Evolutionary conservation across 2,329 filamentous ascomycete genomes (phyloP).

Genomic region (Xylariales sp.): DNA sequence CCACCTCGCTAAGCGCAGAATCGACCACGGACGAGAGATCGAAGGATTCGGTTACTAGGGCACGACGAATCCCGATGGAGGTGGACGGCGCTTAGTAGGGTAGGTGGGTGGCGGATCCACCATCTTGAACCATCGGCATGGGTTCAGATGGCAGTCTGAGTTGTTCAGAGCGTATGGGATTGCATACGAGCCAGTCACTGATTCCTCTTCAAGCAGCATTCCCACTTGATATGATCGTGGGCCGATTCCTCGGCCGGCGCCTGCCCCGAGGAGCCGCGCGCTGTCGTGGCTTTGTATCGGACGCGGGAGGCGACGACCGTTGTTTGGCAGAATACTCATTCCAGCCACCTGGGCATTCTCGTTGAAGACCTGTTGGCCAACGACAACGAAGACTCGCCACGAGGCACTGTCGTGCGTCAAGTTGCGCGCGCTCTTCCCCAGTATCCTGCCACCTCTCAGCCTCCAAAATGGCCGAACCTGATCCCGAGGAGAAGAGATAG

Average conservation of each 20-base stretch:
- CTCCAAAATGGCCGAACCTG: neutral
- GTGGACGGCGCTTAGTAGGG: conserved; percentile 7
- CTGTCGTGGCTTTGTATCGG: conserved; percentile 14
- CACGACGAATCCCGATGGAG: conserved; percentile 1
- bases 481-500: neutral
- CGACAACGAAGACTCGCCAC: conserved; percentile 10
- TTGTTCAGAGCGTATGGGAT: too few species aligned
- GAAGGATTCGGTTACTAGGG: conserved; percentile 3
- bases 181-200: too few species aligned
- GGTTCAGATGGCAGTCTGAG: neutral
- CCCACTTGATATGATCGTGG: too few species aligned
- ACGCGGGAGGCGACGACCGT: conserved; percentile 7
- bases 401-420: conserved; percentile 19
- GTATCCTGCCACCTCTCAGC: conserved; percentile 1
- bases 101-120: conserved; percentile 3
- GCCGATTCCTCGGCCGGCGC: conserved; percentile 13
- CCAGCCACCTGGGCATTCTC: conserved; percentile 14
- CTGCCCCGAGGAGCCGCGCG: conserved; percentile 17
- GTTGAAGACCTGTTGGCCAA: conserved; percentile 13
- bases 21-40: neutral
- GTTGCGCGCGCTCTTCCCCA: conserved; percentile 18
- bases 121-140: neutral
- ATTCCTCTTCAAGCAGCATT: too few species aligned
- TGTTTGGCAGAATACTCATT: conserved; percentile 15
- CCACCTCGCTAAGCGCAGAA: neutral